These are phyloP conservation scores for Podaxis sp. DNA, from an alignment of 768 basidiomycete genomes.

Conservation along the genomic window DNA sequence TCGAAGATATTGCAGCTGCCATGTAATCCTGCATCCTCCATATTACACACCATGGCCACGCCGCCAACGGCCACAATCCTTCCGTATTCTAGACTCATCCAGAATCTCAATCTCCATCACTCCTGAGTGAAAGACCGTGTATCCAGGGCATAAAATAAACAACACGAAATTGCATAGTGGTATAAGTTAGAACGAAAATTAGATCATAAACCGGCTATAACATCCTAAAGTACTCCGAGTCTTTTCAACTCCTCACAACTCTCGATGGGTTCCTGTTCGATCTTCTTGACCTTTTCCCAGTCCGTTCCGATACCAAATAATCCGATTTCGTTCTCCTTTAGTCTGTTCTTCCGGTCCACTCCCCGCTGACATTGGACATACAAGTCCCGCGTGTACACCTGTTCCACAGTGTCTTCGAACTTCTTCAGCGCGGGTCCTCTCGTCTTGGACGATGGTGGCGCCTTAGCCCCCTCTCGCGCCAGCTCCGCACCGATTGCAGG, in stretches of 20 bases:
- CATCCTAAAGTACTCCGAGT: conserved; percentile 47
- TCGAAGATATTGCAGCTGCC: not conserved
- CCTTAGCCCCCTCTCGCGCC: conserved; percentile 45
- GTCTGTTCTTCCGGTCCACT: conserved; percentile 62
- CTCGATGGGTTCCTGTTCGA: conserved; percentile 67
- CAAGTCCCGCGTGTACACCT: conserved; percentile 66
- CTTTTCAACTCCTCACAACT: conserved; percentile 77
- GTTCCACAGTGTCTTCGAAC: conserved; percentile 81
- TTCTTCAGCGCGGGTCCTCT: conserved; percentile 44
- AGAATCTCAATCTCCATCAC: not conserved
- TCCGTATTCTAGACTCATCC: conserved; percentile 15
- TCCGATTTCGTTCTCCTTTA: conserved; percentile 76
- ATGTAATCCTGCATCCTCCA: not conserved
- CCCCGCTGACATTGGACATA: conserved; percentile 72
- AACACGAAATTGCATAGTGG: not conserved
- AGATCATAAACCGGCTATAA: conserved; percentile 21
- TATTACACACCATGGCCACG: not conserved
- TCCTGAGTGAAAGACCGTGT: not conserved
- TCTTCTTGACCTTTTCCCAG: conserved; percentile 81
- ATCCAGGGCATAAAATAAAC: conserved; percentile 7
- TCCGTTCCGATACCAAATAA: conserved; percentile 91
- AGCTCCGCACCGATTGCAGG: conserved; percentile 73
- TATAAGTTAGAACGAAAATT: conserved; percentile 12
- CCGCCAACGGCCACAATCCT: not conserved
- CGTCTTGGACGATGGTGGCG: conserved; percentile 35